Evolutionary conservation across 177 flowering plant species (phyloP), one percentile per base, ranked within the genome.

Genomic region (Vitis hybrid): DNA sequence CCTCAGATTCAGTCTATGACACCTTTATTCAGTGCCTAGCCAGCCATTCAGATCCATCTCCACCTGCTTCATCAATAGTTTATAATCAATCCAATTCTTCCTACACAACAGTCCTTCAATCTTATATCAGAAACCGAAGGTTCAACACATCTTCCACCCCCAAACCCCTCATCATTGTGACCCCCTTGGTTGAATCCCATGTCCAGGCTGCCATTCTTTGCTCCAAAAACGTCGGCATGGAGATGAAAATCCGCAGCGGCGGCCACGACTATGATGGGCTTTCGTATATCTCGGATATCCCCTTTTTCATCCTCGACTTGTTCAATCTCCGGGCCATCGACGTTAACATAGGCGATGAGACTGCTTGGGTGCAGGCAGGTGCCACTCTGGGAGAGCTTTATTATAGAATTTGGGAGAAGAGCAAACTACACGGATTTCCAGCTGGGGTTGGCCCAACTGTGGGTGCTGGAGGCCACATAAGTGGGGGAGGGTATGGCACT

Each of bases 241-340:
- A 82, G 48, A 30, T 82, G 18, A 82, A 70, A 57, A 79, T 74
- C 66, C 74, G 85, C 13, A 79, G 82, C 59, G 85, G 85, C 34
- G 85, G 85, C 58, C 85, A 82, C 45, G 85, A 80, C 59, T 80
- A 74, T 11, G 80, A 80, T 49, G 83, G 83, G 48, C 14, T 72
- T 0, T 80, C 83, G 0, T 81, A 76, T 45, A 59, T 70, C 8
- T 76, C 84, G 10, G 51, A 60, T 9, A 50, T 34, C 0, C 73
- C 78, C 1, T 82, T 82, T 66, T 11, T 77, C 52, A 18, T 82
- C 5, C 77, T 79, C 23, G 85, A 82, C 70, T 56, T 81, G 76
- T 74, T 73, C 32, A 76, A 74, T 54, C 45, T 82, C 17, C 50
- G 77, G 6, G 14, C 65, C 6, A 70, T 82, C 45, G 51, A n/a